These are phyloP conservation scores for Monilinia fructigena DNA, from an alignment of 2,329 filamentous ascomycete genomes.

Conservation along the genomic window DNA sequence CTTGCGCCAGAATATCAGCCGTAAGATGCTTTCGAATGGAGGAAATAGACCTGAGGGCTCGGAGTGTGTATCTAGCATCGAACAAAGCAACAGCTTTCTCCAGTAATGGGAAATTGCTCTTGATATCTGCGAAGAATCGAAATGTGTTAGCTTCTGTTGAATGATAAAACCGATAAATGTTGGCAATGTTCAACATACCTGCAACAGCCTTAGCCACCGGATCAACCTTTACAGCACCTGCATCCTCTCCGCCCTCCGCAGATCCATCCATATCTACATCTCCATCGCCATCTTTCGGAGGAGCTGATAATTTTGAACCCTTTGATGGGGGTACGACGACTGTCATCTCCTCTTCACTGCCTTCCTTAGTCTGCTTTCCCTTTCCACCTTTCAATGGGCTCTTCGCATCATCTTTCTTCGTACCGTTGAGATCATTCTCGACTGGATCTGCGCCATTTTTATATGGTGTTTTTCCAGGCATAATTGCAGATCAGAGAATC, in stretches of 20 bases:
- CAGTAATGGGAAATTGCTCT: constrained; percentile 86
- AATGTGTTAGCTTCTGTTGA: constrained; percentile 26
- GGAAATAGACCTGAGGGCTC: constrained; percentile 91
- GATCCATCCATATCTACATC: constrained; percentile 69
- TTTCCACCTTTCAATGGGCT: constrained; percentile 60
- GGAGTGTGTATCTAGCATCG: constrained; percentile 90
- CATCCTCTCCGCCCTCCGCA: constrained; percentile 34
- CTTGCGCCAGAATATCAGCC: constrained; percentile 75
- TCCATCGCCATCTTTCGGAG: constrained; percentile 61
- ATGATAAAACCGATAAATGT: constrained; percentile 3
- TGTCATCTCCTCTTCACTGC: constrained; percentile 71
- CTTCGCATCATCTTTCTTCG: constrained; percentile 62
- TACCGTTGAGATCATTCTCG: constrained; percentile 64
- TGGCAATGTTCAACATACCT: constrained; percentile 48
- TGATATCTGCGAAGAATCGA: constrained; percentile 68
- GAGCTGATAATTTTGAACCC: constrained; percentile 56
- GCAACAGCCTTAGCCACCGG: constrained; percentile 58
- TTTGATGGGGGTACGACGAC: constrained; percentile 76
- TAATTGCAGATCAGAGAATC: constrained; percentile 40
- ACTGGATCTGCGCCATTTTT: constrained; percentile 66
- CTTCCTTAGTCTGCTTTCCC: constrained; percentile 66
- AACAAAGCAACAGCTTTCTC: constrained; percentile 91
- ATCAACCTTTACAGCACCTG: constrained; percentile 56
- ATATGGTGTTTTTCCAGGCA: constrained; percentile 70
- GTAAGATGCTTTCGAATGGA: constrained; percentile 89